phyloP scores from a whole-genome alignment of 495 filamentous ascomycete genomes.

The Poronia punctata region DNA sequence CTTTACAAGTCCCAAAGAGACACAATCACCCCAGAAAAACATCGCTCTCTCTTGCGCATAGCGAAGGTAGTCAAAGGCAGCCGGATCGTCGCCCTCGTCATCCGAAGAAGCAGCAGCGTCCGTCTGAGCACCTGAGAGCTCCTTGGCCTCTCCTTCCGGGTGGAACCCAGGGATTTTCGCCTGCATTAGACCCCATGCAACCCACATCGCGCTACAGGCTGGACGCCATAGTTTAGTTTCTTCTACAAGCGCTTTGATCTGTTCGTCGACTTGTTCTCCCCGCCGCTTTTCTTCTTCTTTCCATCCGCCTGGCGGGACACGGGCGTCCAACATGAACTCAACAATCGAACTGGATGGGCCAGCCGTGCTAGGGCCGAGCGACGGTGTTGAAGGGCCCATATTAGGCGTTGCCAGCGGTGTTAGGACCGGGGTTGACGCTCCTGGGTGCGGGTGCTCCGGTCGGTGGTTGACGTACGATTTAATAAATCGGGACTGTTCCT shows the following conservation, averaged over 20 bases:
- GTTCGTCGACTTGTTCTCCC: slow-evolving; percentile 54
- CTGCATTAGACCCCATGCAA: slow-evolving; percentile 93
- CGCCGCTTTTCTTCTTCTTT: slow-evolving; percentile 52
- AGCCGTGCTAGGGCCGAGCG: slow-evolving; percentile 17
- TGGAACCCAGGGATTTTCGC: slow-evolving; percentile 66
- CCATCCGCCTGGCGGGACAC: slow-evolving; percentile 50
- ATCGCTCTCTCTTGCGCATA: slow-evolving; percentile 87
- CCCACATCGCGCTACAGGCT: slow-evolving; percentile 84
- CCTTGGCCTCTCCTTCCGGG: slow-evolving; percentile 4
- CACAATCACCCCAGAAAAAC: slow-evolving; percentile 88
- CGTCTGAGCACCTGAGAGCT: slow-evolving; percentile 4
- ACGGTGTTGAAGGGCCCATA: slow-evolving; percentile 20
- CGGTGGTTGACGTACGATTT: slow-evolving; percentile 78
- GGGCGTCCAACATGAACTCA: slow-evolving; percentile 65
- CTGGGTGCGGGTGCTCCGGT: slow-evolving; percentile 46
- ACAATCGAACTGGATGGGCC: slow-evolving; percentile 39
- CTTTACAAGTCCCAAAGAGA: slow-evolving; percentile 62
- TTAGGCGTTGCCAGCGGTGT: slow-evolving; percentile 32
- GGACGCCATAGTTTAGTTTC: slow-evolving; percentile 81
- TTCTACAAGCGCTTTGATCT: slow-evolving; percentile 60
- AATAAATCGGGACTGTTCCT: slow-evolving; percentile 80
- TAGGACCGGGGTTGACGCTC: slow-evolving; percentile 46
- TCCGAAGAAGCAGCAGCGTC: slow-evolving; percentile 25
- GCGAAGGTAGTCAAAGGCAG: slow-evolving; percentile 82
- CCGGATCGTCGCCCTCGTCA: slow-evolving; percentile 36